Conservation (phyloP, 208 protist genomes). For the Trypanosoma scelopori region DNA sequence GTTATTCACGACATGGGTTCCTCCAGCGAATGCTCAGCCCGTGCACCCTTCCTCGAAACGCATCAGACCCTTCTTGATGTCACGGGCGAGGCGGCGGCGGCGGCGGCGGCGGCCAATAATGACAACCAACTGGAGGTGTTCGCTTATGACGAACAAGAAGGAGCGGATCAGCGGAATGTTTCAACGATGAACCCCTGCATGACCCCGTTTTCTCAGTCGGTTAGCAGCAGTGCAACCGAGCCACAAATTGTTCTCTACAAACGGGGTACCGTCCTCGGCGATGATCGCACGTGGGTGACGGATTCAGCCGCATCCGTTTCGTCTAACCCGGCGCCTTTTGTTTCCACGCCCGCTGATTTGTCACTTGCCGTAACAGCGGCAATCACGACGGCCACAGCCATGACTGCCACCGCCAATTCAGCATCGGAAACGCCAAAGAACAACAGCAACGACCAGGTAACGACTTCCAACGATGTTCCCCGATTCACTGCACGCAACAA, state of each 20-base stretch:
- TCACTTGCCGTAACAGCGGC: not conserved
- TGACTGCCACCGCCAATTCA: not conserved
- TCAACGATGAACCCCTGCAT: not conserved
- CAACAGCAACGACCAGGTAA: not conserved
- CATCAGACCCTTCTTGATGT: too few relatives aligned
- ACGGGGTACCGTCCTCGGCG: too few relatives aligned
- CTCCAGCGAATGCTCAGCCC: too few relatives aligned
- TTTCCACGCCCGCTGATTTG: not conserved
- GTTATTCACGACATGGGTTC: too few relatives aligned
- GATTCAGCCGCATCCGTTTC: not conserved
- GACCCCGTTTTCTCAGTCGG: not conserved
- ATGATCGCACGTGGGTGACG: not conserved
- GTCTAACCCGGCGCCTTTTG: not conserved
- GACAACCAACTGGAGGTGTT: too few relatives aligned
- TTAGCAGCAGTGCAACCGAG: not conserved
- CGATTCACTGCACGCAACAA: conserved; percentile 29
- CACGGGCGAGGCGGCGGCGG: too few relatives aligned
- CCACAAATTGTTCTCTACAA: not conserved
- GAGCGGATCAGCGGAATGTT: too few relatives aligned
- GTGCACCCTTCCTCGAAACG: too few relatives aligned
- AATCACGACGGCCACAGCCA: not conserved
- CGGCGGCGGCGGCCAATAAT: too few relatives aligned
- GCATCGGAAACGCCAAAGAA: not conserved
- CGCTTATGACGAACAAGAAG: too few relatives aligned
- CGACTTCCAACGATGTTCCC: not conserved